Evolutionary conservation across 2,329 filamentous ascomycete species (phyloP), one percentile per base, ranked within the genome.

Genomic region (Diplocarpon rosae): DNA sequence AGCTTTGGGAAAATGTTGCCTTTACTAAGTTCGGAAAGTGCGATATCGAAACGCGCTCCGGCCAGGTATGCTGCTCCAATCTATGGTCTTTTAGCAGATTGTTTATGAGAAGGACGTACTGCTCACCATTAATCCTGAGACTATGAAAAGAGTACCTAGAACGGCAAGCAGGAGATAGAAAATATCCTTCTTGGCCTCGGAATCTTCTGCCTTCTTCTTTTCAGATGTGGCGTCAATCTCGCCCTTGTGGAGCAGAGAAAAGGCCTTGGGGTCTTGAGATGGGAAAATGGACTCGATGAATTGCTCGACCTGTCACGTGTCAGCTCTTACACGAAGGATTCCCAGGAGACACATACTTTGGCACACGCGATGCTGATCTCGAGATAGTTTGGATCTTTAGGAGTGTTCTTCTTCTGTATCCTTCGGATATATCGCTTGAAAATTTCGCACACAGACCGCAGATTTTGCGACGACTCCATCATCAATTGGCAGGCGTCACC

Each of bases 271-370:
- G 51, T 85, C 79, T 65, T 95, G 87, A 8, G 78, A 75, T 3
- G 92, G 92, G 76, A 89, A 96, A 55, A 96, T 79, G 5, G 80
- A 81, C 65, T 96, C 90, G 62, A 96, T 94, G 63, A 94, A 95
- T 70, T 92, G 85, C 64, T 96, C 89, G 53, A 95, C 85, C 84
- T 92, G 57, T 29, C n/a, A 27, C 17, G 27, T 32, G 42, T 52
- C 34, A 53, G 39, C 27, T n/a, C 30, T 17, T 11, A 9, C 29
- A 11, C 6, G 4, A n/a, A 24, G 35, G 33, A 17, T 4, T 35
- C 6, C 15, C 1, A 9, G 15, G 17, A 13, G 15, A 11, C 3
- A 31, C 38, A 30, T 42, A 48, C 46, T 27, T 45, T 45, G 20
- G 37, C 46, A 24, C 46, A 48, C 2, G 85, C 83, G 52, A 88